A percentile compares a stretch with the other conserved stretches of the same genome.
These are phyloP conservation scores for Neoboletus magnificus DNA, from an alignment of 768 basidiomycete genomes.

Conservation along the genomic window DNA sequence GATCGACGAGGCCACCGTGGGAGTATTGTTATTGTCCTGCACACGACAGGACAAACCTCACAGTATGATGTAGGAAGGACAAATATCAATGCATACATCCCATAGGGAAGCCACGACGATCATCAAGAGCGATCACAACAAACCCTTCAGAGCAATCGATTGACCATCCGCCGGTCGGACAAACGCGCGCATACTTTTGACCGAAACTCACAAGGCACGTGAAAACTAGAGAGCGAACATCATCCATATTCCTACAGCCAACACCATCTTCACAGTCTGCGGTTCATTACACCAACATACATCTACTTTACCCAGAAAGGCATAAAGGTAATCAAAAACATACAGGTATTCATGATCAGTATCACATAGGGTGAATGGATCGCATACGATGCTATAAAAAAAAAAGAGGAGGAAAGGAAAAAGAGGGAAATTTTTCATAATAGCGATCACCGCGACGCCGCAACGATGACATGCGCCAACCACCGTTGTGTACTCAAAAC, in stretches of 20 bases:
- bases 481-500: conserved; percentile 4
- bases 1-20: too few species aligned
- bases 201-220: too few species aligned
- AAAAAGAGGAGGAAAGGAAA: not conserved
- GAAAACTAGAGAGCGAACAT: too few species aligned
- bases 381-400: not conserved
- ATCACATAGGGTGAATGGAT: not conserved
- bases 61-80: too few species aligned
- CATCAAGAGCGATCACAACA: too few species aligned
- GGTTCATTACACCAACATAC: not conserved
- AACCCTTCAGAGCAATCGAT: too few species aligned
- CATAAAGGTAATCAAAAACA: not conserved
- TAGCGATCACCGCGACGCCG: not conserved
- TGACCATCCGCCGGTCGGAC: too few species aligned
- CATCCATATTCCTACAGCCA: not conserved
- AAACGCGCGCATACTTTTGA: too few species aligned
- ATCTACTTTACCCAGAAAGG: not conserved
- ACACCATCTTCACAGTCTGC: not conserved
- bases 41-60: too few species aligned
- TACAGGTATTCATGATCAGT: not conserved
- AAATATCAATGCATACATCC: too few species aligned
- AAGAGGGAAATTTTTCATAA: not conserved
- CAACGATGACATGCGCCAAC: conserved; percentile 8
- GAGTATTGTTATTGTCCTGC: too few species aligned
- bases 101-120: too few species aligned